Conservation (phyloP, 495 filamentous ascomycete genomes). For the Penicillium egyptiacum region DNA sequence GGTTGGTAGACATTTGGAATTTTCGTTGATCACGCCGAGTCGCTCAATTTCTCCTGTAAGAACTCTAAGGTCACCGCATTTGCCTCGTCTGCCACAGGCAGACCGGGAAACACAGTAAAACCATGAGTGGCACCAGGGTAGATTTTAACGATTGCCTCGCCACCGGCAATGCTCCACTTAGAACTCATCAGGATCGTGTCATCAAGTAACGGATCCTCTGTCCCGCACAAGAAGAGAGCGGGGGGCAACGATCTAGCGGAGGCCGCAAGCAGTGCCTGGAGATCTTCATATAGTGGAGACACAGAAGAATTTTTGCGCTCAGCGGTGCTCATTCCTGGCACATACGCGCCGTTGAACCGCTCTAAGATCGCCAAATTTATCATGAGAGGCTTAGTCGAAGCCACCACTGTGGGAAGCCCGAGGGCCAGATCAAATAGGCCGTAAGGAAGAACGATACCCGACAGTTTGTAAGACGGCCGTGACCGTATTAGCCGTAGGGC, state of each 20-base stretch:
- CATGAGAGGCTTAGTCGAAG: constrained; percentile 27
- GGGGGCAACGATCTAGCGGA: constrained; percentile 44
- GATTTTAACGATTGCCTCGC: constrained; percentile 48
- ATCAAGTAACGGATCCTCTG: constrained; percentile 54
- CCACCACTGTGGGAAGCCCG: constrained; percentile 37
- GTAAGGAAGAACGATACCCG: constrained; percentile 25
- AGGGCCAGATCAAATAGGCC: constrained; percentile 15
- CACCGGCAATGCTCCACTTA: constrained; percentile 53
- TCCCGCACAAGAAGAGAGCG: constrained; percentile 53
- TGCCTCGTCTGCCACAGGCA: constrained; percentile 30
- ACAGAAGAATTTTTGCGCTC: constrained; percentile 39
- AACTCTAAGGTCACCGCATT: constrained; percentile 17
- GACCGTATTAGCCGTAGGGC: constrained; percentile 45
- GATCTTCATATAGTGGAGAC: constrained; percentile 47
- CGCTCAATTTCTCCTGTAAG: constrained; percentile 6
- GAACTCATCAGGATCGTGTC: constrained; percentile 54
- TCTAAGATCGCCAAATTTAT: constrained; percentile 31
- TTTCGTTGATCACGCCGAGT: constrained; percentile 7
- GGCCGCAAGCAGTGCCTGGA: constrained; percentile 20
- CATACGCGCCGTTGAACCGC: constrained; percentile 42
- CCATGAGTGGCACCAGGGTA: constrained; percentile 55
- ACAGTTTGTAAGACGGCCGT: constrained; percentile 6
- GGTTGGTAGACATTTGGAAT: background rate
- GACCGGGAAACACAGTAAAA: constrained; percentile 37
- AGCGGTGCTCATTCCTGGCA: constrained; percentile 38